A percentile compares a stretch with the other conserved stretches of the same genome.
Conservation (phyloP, 345 rosid species). For the Camelina neglecta region DNA sequence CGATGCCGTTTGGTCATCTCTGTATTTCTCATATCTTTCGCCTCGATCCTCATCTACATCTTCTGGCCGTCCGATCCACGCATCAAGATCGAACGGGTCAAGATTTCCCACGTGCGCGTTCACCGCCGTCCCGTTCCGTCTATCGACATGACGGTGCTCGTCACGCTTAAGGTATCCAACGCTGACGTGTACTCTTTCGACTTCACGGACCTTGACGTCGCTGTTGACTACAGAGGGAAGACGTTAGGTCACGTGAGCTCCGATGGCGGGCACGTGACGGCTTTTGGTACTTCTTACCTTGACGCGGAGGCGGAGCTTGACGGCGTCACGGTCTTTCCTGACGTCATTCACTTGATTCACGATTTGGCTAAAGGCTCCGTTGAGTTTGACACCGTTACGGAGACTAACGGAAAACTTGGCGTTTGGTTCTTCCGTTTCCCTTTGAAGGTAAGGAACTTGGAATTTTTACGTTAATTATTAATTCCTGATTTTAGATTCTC, state of each 20-base stretch:
- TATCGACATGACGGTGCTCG: constrained; percentile 60
- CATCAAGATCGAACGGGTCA: constrained; percentile 59
- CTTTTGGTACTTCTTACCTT: constrained; percentile 63
- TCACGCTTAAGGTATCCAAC: constrained; percentile 65
- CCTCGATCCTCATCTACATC: constrained; percentile 47
- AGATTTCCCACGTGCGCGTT: constrained; percentile 53
- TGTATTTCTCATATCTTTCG: constrained; percentile 46
- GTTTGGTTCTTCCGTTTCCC: constrained; percentile 59
- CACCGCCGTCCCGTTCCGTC: constrained; percentile 53
- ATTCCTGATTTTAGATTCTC: neutral
- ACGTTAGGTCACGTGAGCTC: constrained; percentile 74
- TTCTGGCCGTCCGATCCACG: constrained; percentile 84
- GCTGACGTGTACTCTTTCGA: constrained; percentile 74
- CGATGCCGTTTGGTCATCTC: constrained; percentile 45
- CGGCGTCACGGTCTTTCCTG: constrained; percentile 62
- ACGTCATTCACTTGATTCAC: constrained; percentile 57
- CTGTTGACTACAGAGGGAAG: constrained; percentile 67
- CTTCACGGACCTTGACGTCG: constrained; percentile 58
- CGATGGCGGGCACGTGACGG: constrained; percentile 60
- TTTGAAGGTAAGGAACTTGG: constrained; percentile 55
- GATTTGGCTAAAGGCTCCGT: constrained; percentile 57
- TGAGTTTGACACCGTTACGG: constrained; percentile 65
- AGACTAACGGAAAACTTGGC: constrained; percentile 64
- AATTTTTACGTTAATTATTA: constrained; percentile 32
- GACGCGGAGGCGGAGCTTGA: constrained; percentile 67